phyloP scores from a whole-genome alignment of 768 basidiomycete genomes.

The Panaeolus papilionaceus region DNA sequence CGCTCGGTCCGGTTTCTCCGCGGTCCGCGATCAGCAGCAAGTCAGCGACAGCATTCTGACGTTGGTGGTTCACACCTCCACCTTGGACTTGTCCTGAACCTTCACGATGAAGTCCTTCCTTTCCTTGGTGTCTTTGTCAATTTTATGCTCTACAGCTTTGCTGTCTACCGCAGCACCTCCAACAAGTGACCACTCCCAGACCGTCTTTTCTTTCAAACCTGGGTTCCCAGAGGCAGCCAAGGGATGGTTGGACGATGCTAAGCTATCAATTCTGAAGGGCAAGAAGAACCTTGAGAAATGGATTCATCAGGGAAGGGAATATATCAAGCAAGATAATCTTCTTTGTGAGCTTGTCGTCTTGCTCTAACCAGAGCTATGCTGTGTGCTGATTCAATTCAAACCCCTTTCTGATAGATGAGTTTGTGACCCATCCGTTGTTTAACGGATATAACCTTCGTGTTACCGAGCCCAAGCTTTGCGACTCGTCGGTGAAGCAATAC shows the following conservation, averaged over 20 bases:
- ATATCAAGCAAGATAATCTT: slow-evolving; percentile 72
- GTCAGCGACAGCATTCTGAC: neutral
- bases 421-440: slow-evolving; percentile 61
- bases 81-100: slow-evolving; percentile 1
- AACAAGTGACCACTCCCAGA: neutral
- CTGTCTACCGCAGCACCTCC: slow-evolving; percentile 4
- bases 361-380: neutral
- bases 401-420: slow-evolving; percentile 55
- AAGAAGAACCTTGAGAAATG: slow-evolving; percentile 64
- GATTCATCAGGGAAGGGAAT: slow-evolving; percentile 67
- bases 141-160: slow-evolving; percentile 3
- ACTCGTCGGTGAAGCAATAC: slow-evolving; percentile 78
- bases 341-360: slow-evolving; percentile 58
- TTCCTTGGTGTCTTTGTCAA: slow-evolving; percentile 4
- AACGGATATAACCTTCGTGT: slow-evolving; percentile 61
- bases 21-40: neutral
- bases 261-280: slow-evolving; percentile 49
- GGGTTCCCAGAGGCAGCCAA: slow-evolving; percentile 34
- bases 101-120: slow-evolving; percentile 14
- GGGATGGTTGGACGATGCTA: slow-evolving; percentile 47
- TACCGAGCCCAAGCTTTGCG: slow-evolving; percentile 77
- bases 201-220: slow-evolving; percentile 15
- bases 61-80: neutral
- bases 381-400: neutral
- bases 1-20: neutral